phyloP scores from a whole-genome alignment of 2,329 filamentous ascomycete species.

The Fusarium camptoceras region DNA sequence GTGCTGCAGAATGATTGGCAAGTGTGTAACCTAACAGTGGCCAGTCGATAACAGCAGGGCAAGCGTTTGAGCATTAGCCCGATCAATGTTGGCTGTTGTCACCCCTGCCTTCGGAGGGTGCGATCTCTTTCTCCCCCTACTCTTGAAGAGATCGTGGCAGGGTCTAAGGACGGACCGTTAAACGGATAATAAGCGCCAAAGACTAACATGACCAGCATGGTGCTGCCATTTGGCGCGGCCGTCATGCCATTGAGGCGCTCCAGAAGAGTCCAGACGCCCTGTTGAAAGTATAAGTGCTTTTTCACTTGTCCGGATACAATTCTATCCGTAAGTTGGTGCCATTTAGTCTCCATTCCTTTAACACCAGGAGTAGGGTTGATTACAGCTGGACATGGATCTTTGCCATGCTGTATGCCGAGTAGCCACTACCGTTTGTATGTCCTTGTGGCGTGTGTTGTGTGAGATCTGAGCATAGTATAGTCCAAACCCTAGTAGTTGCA shows the following conservation, averaged over 20 bases:
- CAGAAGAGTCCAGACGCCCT: slow-evolving; percentile 38
- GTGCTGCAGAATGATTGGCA: slow-evolving; percentile 3
- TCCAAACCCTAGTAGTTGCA: too few species aligned
- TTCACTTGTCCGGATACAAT: slow-evolving; percentile 15
- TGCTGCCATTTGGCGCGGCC: slow-evolving; percentile 35
- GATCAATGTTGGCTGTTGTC: background rate
- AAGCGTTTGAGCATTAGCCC: background rate
- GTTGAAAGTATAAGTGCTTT: slow-evolving; percentile 11
- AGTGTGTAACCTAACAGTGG: background rate
- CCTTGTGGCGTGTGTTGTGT: background rate
- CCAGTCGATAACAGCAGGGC: background rate
- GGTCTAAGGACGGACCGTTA: background rate
- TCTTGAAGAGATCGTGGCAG: background rate
- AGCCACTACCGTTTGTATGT: background rate
- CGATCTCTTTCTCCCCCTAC: background rate
- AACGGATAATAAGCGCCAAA: slow-evolving; percentile 6
- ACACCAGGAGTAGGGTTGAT: background rate
- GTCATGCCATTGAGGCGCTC: slow-evolving; percentile 36
- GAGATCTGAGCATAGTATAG: background rate
- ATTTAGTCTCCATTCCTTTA: background rate
- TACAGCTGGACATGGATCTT: slow-evolving; percentile 22
- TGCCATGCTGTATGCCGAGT: background rate
- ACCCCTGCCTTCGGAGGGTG: background rate
- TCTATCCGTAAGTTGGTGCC: slow-evolving; percentile 11
- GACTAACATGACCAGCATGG: slow-evolving; percentile 20